phyloP scores from a whole-genome alignment of 192 early-diverging fungal species.

The Linnemannia hyalina region DNA sequence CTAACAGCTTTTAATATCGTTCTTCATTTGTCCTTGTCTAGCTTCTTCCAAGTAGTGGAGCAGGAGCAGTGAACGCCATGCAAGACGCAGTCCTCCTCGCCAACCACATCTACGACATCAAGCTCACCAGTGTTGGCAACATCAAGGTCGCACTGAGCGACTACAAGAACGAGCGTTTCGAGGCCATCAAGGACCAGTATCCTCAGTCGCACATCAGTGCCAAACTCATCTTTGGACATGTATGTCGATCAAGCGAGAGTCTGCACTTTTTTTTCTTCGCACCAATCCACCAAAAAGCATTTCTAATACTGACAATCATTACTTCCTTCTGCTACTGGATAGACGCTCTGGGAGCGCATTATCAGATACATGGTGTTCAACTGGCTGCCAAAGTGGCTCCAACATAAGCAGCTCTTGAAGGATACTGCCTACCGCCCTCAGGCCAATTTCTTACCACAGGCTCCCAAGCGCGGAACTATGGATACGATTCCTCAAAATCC shows the following conservation, averaged over 20 bases:
- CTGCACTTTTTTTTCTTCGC: too few relatives aligned
- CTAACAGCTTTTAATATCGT: too few relatives aligned
- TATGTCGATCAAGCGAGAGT: neutral
- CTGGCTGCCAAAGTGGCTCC: slow-evolving; percentile 6
- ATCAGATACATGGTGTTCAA: slow-evolving; percentile 14
- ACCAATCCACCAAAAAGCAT: too few relatives aligned
- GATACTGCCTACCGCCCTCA: slow-evolving; percentile 13
- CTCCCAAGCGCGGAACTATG: neutral
- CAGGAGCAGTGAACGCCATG: slow-evolving; percentile 19
- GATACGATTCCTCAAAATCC: slow-evolving; percentile 13
- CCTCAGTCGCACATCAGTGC: neutral
- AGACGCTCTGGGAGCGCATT: slow-evolving; percentile 8
- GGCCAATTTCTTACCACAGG: slow-evolving; percentile 5
- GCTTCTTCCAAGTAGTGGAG: slow-evolving; percentile 14
- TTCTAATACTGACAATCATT: neutral
- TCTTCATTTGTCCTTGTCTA: neutral
- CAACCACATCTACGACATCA: slow-evolving; percentile 16
- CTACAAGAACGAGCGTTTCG: neutral
- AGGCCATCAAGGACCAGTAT: neutral
- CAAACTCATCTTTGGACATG: neutral
- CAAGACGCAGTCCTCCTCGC: slow-evolving; percentile 5
- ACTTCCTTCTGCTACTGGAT: neutral
- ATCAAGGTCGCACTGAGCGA: neutral
- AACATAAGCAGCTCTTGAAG: neutral
- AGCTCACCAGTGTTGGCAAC: neutral